A percentile compares a stretch with the other conserved stretches of the same genome.
Conservation (phyloP, 345 rosid genomes). For the Mercurialis annua region DNA sequence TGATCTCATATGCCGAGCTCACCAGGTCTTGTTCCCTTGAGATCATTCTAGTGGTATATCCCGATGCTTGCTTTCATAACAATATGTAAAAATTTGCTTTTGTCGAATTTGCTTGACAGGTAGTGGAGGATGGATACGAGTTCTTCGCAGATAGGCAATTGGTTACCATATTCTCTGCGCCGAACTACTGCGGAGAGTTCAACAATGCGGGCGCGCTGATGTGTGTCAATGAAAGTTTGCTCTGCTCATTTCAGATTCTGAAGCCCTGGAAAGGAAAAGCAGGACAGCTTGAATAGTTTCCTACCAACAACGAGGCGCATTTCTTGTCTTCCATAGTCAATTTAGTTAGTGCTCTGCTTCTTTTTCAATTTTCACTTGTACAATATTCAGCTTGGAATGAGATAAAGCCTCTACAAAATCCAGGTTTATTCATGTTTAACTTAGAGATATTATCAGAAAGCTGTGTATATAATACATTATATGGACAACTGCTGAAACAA, state of each 20-base stretch:
- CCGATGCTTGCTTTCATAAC: neutral
- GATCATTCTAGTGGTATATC: neutral
- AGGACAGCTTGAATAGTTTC: conserved; percentile 6
- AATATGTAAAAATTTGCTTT: neutral
- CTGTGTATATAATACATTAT: conserved; percentile 2
- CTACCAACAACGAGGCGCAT: neutral
- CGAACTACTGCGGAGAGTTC: conserved; percentile 27
- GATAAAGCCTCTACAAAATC: neutral
- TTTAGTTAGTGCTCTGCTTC: neutral
- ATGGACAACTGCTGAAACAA: neutral
- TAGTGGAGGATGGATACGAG: conserved; percentile 25
- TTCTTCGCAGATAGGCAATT: conserved; percentile 28
- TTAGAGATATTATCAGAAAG: neutral
- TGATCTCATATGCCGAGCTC: conserved; percentile 26
- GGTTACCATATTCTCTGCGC: conserved; percentile 23
- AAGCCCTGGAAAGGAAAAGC: conserved; percentile 17
- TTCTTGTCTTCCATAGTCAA: neutral
- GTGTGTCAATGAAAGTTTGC: conserved; percentile 24
- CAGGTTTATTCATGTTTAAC: neutral
- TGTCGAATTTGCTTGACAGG: conserved; percentile 2
- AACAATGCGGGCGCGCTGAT: conserved; percentile 27
- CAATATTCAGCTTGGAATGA: neutral
- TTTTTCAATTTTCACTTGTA: neutral
- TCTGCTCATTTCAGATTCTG: conserved; percentile 27
- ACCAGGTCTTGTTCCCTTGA: conserved; percentile 15